These are phyloP conservation scores for Micractinium conductrix DNA, from an alignment of 139 green algal genomes.

Conservation along the genomic window DNA sequence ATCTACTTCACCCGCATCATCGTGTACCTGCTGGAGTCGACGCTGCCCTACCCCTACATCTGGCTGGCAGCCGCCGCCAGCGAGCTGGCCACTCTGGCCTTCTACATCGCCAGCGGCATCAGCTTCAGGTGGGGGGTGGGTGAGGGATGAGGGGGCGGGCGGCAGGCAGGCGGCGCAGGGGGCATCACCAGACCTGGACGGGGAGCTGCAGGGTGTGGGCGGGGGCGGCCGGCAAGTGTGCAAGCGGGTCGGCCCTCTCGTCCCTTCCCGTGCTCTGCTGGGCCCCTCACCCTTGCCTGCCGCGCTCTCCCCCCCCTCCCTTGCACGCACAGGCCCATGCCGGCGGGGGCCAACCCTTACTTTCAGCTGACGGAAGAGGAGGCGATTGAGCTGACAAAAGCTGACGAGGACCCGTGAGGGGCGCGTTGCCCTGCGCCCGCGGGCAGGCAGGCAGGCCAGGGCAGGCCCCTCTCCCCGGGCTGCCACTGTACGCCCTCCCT, in stretches of 20 bases:
- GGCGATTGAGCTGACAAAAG: slow-evolving; percentile 64
- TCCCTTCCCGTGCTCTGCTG: background rate
- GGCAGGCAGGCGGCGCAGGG: background rate
- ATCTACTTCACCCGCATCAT: slow-evolving; percentile 99
- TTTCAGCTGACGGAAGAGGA: slow-evolving; percentile 69
- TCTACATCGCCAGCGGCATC: slow-evolving; percentile 88
- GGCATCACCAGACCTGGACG: too few relatives aligned
- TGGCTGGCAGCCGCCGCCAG: slow-evolving; percentile 77
- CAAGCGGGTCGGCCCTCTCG: background rate
- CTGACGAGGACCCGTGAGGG: slow-evolving; percentile 25
- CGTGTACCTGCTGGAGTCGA: slow-evolving; percentile 92
- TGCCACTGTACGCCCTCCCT: too few relatives aligned
- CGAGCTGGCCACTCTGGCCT: slow-evolving; percentile 88
- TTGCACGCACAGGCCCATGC: slow-evolving; percentile 57
- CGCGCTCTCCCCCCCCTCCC: background rate
- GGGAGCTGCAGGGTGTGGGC: background rate
- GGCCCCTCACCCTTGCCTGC: background rate
- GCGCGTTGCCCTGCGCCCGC: background rate
- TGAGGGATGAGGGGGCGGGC: background rate
- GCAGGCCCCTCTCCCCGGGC: too few relatives aligned
- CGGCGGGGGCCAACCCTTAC: slow-evolving; percentile 80
- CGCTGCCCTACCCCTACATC: slow-evolving; percentile 75
- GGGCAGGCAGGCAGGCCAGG: too few relatives aligned
- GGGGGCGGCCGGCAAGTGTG: background rate
- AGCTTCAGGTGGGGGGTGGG: slow-evolving; percentile 64